Evolutionary conservation across 768 basidiomycete species (phyloP).

Genomic region (Mycena crocata): DNA sequence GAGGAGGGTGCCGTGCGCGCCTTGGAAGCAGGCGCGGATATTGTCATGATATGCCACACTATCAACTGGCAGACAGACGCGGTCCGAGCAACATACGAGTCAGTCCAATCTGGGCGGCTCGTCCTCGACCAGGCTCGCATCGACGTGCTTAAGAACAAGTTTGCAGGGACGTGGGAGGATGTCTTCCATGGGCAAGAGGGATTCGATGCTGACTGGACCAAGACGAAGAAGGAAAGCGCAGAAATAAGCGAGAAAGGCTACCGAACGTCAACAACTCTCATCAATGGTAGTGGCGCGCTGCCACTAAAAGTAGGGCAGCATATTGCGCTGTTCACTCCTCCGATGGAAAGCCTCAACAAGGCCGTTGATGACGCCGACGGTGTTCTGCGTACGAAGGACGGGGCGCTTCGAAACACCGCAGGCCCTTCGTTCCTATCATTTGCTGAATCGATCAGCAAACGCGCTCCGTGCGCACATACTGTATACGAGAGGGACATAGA

Average conservation of each 20-base stretch:
- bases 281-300: constrained; percentile 54
- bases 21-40: constrained; percentile 72
- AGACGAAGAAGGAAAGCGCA: constrained; percentile 52
- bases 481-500: constrained; percentile 52
- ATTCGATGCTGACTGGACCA: constrained; percentile 45
- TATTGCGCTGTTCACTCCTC: constrained; percentile 66
- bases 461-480: constrained; percentile 53
- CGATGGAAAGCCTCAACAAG: constrained; percentile 65
- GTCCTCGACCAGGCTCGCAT: constrained; percentile 58
- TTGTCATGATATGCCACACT: constrained; percentile 82
- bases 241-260: constrained; percentile 62
- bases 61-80: constrained; percentile 65
- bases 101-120: constrained; percentile 59
- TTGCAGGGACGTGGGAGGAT: constrained; percentile 60
- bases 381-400: constrained; percentile 53
- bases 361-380: constrained; percentile 71
- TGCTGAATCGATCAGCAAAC: constrained; percentile 50
- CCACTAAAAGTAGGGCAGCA: constrained; percentile 47
- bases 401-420: constrained; percentile 65
- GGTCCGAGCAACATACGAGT: constrained; percentile 62
- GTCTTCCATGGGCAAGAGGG: constrained; percentile 44
- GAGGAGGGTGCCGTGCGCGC: constrained; percentile 67
- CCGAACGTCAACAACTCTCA: constrained; percentile 55
- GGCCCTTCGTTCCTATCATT: constrained; percentile 67
- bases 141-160: constrained; percentile 59